phyloP scores from a whole-genome alignment of 75 land plant species.

The Adiantum capillusveneris region DNA sequence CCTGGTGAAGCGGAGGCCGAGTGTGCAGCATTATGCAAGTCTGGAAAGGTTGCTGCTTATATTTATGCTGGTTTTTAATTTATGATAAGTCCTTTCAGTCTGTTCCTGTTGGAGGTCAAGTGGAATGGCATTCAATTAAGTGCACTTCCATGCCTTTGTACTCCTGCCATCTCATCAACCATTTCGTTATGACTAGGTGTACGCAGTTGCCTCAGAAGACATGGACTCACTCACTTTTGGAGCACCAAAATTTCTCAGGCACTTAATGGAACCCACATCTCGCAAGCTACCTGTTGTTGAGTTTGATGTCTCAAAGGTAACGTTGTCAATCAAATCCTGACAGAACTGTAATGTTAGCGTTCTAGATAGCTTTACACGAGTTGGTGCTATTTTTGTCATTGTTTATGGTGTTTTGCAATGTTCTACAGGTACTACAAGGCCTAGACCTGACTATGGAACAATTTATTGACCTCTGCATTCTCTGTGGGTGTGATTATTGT shows the following conservation, averaged over 20 bases:
- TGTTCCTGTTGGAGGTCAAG: no score
- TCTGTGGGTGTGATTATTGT: constrained; percentile 96
- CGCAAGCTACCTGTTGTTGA: constrained; percentile 94
- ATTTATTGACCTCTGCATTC: constrained; percentile 92
- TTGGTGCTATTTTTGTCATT: neutral
- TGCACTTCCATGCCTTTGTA: no score
- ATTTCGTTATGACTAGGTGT: constrained; percentile 43
- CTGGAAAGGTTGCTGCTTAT: constrained; percentile 52
- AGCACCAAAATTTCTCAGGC: constrained; percentile 80
- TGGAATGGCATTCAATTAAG: no score
- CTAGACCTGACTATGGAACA: constrained; percentile 89
- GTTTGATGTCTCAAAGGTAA: constrained; percentile 80
- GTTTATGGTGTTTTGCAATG: constrained; percentile 1
- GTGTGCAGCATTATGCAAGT: constrained; percentile 89
- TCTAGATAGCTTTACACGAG: no score
- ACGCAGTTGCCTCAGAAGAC: constrained; percentile 98
- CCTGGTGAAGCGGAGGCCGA: constrained; percentile 98
- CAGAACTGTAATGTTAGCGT: no score
- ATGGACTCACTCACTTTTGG: constrained; percentile 99
- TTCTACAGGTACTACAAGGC: constrained; percentile 71
- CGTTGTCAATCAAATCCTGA: no score
- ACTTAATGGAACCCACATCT: constrained; percentile 92
- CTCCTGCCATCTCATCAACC: no score
- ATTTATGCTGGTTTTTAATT: no score
- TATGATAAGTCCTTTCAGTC: no score